Evolutionary conservation across 2,329 filamentous ascomycete species (phyloP).

Genomic region (Penicillium hesseltinei): DNA sequence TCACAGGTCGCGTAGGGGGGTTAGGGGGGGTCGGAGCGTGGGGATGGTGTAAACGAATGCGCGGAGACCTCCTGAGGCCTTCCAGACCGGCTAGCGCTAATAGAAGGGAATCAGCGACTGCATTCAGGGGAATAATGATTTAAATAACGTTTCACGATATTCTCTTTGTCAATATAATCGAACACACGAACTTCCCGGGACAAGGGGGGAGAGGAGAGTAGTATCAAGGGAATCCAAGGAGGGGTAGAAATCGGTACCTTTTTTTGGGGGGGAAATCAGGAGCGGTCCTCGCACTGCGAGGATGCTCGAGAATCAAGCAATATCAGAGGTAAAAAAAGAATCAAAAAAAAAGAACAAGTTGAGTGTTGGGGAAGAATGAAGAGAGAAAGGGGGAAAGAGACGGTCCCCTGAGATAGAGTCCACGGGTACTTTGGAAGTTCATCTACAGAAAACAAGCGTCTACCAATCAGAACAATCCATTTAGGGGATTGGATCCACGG

Average conservation of each 20-base stretch:
- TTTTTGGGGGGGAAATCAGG: constrained; percentile 1
- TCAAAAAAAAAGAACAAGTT: neutral
- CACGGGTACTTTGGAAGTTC: constrained; percentile 4
- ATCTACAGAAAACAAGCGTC: constrained; percentile 26
- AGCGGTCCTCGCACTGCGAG: constrained; percentile 28
- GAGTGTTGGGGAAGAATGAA: constrained; percentile 1
- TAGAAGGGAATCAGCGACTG: constrained; percentile 9
- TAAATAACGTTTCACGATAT: neutral
- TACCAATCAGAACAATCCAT: constrained; percentile 15
- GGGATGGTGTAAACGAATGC: constrained; percentile 19
- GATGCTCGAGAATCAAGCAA: constrained; percentile 16
- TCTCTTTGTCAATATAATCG: neutral
- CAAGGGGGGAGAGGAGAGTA: neutral
- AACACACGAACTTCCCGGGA: neutral
- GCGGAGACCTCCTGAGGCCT: constrained; percentile 26
- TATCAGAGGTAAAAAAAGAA: constrained; percentile 5
- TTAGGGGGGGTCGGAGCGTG: neutral
- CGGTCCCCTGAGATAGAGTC: constrained; percentile 9
- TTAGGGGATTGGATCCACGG: neutral
- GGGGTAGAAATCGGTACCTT: constrained; percentile 9
- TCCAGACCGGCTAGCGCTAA: constrained; percentile 12
- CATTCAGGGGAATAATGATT: neutral
- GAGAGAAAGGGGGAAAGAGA: constrained; percentile 8
- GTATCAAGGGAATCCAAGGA: constrained; percentile 7
- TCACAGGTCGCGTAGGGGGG: constrained; percentile 1